phyloP scores from a whole-genome alignment of 1,284 basidiomycete genomes.

The Chiua sp. region DNA sequence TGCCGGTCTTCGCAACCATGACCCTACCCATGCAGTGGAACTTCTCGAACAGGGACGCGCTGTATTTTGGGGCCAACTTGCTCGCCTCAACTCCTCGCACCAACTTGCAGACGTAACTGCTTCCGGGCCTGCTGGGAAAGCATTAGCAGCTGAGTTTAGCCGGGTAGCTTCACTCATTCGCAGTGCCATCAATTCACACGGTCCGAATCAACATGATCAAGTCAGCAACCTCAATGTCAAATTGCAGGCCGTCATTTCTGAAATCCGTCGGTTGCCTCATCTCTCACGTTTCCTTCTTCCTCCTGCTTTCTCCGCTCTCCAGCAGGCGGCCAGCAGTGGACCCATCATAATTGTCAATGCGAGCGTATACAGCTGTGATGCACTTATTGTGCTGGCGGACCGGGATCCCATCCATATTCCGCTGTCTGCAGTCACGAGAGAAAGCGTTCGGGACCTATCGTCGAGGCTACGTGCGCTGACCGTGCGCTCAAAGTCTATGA shows the following conservation, averaged over 20 bases:
- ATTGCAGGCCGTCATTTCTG: not conserved
- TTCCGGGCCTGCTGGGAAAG: not conserved
- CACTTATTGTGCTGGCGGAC: slow-evolving; percentile 20
- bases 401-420: slow-evolving; percentile 14
- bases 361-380: slow-evolving; percentile 5
- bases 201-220: not conserved
- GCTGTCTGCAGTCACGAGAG: slow-evolving; percentile 3
- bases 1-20: too few species aligned
- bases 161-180: not conserved
- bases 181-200: not conserved
- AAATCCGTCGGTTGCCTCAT: not conserved
- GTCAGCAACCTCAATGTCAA: not conserved
- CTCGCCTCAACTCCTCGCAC: not conserved
- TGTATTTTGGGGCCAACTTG: not conserved
- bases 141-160: not conserved
- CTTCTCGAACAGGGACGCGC: slow-evolving; percentile 2
- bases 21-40: not conserved
- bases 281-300: not conserved
- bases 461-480: not conserved
- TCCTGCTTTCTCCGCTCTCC: not conserved
- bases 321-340: slow-evolving; percentile 27
- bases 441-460: not conserved
- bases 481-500: not conserved
- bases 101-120: not conserved
- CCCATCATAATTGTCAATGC: slow-evolving; percentile 34